Conservation (phyloP, 257 asterid genomes). For the Nicotiana noctiflora region DNA sequence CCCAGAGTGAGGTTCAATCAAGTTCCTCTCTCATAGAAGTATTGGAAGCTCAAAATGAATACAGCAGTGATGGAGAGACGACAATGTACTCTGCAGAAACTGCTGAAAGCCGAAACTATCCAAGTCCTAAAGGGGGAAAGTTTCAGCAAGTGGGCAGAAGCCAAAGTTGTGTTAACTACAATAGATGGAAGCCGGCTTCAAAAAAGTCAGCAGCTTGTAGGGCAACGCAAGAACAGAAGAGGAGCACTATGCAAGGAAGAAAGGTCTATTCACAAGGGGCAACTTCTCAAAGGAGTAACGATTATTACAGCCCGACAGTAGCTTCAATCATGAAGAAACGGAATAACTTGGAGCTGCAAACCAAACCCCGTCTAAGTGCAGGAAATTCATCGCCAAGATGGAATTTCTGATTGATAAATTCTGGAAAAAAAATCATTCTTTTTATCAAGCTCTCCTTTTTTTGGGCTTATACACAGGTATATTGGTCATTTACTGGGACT, state of each 20-base stretch:
- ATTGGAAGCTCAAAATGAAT: slow-evolving; percentile 40
- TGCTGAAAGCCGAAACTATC: slow-evolving; percentile 80
- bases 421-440: background rate
- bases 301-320: slow-evolving; percentile 84
- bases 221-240: slow-evolving; percentile 55
- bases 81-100: slow-evolving; percentile 99
- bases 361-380: slow-evolving; percentile 43
- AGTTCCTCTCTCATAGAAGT: slow-evolving; percentile 49
- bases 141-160: slow-evolving; percentile 73
- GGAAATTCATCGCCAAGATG: slow-evolving; percentile 87
- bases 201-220: slow-evolving; percentile 51
- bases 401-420: slow-evolving; percentile 36
- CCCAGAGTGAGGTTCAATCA: slow-evolving; percentile 56
- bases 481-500: background rate
- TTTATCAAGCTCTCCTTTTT: background rate
- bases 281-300: slow-evolving; percentile 77
- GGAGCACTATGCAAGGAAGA: slow-evolving; percentile 56
- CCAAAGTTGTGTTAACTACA: slow-evolving; percentile 82
- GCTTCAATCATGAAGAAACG: slow-evolving; percentile 90
- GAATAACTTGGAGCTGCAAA: slow-evolving; percentile 49
- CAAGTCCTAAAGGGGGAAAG: slow-evolving; percentile 67
- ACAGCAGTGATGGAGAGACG: slow-evolving; percentile 93
- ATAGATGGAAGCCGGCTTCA: slow-evolving; percentile 69
- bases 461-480: background rate
- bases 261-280: slow-evolving; percentile 82